These are phyloP conservation scores for Penicillium sumatraense DNA, from an alignment of 2,329 filamentous ascomycete species.

Conservation along the genomic window DNA sequence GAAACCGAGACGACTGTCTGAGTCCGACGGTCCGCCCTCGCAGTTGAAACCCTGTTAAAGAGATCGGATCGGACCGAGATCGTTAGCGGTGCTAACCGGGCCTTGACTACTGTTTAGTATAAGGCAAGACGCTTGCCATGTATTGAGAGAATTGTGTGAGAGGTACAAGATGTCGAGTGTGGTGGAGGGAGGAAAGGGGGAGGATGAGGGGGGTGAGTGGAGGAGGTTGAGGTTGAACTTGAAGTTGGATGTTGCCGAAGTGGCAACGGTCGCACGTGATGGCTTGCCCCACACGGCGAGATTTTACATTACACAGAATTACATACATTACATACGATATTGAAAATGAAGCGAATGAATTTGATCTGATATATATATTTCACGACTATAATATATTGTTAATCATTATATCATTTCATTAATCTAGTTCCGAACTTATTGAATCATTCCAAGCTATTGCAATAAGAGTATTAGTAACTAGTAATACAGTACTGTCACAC, in stretches of 20 bases:
- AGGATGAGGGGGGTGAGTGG: neutral
- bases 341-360: too few species aligned
- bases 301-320: too few species aligned
- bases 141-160: neutral
- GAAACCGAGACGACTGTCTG: conserved; percentile 12
- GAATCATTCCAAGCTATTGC: too few species aligned
- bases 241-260: neutral
- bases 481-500: too few species aligned
- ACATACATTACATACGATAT: too few species aligned
- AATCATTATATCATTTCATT: too few species aligned
- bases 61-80: neutral
- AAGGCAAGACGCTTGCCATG: neutral
- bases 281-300: neutral
- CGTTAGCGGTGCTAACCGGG: too few species aligned
- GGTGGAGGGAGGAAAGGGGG: neutral
- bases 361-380: too few species aligned
- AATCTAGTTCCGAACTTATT: too few species aligned
- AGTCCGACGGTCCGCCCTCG: conserved; percentile 7
- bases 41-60: neutral
- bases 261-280: neutral
- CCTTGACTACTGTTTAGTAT: neutral
- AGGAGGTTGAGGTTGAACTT: neutral
- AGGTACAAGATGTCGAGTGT: neutral
- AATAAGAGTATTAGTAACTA: too few species aligned
- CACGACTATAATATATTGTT: too few species aligned